These are phyloP conservation scores for Helenozyma rhizophorensis DNA, from an alignment of 805 yeast species.

Conservation along the genomic window DNA sequence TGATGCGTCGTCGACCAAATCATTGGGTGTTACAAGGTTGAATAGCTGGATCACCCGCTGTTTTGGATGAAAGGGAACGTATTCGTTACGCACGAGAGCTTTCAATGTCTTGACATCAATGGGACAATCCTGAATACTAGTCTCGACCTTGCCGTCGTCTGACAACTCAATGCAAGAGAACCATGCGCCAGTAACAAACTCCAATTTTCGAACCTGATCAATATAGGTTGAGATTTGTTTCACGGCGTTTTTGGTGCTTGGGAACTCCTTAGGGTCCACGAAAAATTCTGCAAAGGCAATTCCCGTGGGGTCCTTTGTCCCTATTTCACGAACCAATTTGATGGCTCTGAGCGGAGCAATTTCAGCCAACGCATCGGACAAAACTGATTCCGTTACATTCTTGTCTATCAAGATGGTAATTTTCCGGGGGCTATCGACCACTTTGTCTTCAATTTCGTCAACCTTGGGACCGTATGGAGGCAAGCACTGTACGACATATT, in stretches of 20 bases:
- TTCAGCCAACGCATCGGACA: conserved; percentile 38
- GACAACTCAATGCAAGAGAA: conserved; percentile 30
- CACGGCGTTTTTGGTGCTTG: conserved; percentile 13
- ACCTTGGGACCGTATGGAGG: conserved; percentile 13
- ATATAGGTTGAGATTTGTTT: conserved; percentile 7
- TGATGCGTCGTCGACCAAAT: conserved; percentile 47
- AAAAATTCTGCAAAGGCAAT: conserved; percentile 50
- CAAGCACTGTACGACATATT: conserved; percentile 28
- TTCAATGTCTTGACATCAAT: conserved; percentile 35
- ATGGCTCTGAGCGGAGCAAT: conserved; percentile 40
- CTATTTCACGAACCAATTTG: conserved; percentile 42
- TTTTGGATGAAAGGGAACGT: conserved; percentile 32
- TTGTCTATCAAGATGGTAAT: conserved; percentile 46
- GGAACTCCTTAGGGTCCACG: conserved; percentile 14
- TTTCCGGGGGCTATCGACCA: conserved; percentile 44
- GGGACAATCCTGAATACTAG: conserved; percentile 34
- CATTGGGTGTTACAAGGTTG: conserved; percentile 63
- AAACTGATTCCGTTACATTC: conserved; percentile 38
- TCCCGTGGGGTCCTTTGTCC: conserved; percentile 51
- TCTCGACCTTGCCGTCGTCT: conserved; percentile 10
- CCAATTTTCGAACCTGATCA: conserved; percentile 11
- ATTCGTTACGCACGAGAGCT: conserved; percentile 33
- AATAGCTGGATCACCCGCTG: conserved; percentile 60
- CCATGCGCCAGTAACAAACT: conserved; percentile 20
- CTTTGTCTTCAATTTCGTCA: conserved; percentile 23